Conservation (phyloP, 495 filamentous ascomycete genomes). For the Durotheca rogersii region DNA sequence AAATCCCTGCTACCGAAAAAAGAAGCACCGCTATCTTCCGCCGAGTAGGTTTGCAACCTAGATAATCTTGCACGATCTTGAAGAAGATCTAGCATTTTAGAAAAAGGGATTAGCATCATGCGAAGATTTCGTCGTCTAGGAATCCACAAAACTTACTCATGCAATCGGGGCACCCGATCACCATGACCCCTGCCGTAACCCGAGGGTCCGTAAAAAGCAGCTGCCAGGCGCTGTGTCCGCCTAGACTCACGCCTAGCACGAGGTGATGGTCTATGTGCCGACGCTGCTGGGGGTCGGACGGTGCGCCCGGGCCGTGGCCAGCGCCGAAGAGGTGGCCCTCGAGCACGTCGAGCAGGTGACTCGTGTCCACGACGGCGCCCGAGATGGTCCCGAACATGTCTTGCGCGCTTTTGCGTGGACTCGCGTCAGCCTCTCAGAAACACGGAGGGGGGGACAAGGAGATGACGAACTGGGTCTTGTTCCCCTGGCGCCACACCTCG, state of each 20-base stretch:
- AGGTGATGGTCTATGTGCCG: constrained; percentile 66
- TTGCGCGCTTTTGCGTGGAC: constrained; percentile 28
- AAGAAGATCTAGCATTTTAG: constrained; percentile 70
- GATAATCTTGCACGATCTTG: constrained; percentile 73
- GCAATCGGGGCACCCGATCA: constrained; percentile 91
- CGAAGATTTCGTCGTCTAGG: no score
- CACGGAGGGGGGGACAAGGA: not conserved
- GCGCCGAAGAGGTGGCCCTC: constrained; percentile 71
- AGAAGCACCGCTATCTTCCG: constrained; percentile 49
- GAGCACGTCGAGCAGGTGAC: constrained; percentile 68
- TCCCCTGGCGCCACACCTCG: constrained; percentile 75
- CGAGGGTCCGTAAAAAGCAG: constrained; percentile 74
- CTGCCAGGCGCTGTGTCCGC: constrained; percentile 88
- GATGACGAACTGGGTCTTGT: constrained; percentile 70
- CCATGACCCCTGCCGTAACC: constrained; percentile 69
- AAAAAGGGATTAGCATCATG: not conserved
- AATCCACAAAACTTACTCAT: constrained; percentile 56
- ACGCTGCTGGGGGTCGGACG: constrained; percentile 11
- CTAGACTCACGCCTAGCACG: constrained; percentile 78
- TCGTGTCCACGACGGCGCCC: constrained; percentile 75
- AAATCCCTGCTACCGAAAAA: constrained; percentile 79
- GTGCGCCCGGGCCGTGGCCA: constrained; percentile 34
- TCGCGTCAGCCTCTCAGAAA: not conserved
- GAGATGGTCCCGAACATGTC: constrained; percentile 40
- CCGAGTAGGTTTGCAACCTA: constrained; percentile 62